Conservation (phyloP, 768 basidiomycete species). For the Guyanaporus albipodus region DNA sequence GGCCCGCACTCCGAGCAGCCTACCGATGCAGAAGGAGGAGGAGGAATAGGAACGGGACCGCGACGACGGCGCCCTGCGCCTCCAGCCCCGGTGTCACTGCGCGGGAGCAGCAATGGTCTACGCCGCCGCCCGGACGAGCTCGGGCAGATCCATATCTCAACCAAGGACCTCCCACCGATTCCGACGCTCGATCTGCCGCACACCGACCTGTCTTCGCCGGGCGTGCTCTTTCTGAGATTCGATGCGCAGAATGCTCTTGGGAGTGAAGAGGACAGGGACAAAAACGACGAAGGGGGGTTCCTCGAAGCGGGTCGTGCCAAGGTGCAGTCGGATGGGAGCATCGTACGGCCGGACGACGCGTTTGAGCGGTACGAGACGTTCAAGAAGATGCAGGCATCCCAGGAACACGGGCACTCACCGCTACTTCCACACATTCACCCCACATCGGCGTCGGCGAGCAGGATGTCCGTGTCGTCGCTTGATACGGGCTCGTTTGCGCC, state of each 20-base stretch:
- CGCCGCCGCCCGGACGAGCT: too few species aligned
- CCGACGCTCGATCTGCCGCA: conserved; percentile 35
- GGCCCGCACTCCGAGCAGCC: too few species aligned
- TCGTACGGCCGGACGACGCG: conserved; percentile 65
- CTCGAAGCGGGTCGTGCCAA: conserved; percentile 2
- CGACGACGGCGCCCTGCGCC: conserved; percentile 27
- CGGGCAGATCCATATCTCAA: conserved; percentile 18
- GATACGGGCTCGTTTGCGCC: conserved; percentile 36
- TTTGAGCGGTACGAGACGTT: conserved; percentile 89
- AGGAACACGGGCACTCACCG: conserved; percentile 9
- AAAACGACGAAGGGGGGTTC: neutral
- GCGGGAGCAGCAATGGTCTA: too few species aligned
- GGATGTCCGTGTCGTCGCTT: conserved; percentile 63
- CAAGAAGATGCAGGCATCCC: conserved; percentile 46
- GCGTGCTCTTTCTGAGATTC: neutral
- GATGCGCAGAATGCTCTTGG: too few species aligned
- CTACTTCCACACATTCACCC: neutral
- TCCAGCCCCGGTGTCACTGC: too few species aligned
- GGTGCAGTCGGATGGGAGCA: conserved; percentile 13
- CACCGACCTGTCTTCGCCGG: conserved; percentile 4
- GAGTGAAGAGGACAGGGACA: conserved; percentile 8
- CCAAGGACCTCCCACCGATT: conserved; percentile 54
- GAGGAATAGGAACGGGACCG: too few species aligned
- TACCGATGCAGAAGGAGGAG: too few species aligned
- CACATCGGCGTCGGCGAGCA: conserved; percentile 28